Percentiles rank a stretch among this genome's conserved stretches.
Conservation (phyloP, 768 basidiomycete species). For the Pulveroboletus sp. region DNA sequence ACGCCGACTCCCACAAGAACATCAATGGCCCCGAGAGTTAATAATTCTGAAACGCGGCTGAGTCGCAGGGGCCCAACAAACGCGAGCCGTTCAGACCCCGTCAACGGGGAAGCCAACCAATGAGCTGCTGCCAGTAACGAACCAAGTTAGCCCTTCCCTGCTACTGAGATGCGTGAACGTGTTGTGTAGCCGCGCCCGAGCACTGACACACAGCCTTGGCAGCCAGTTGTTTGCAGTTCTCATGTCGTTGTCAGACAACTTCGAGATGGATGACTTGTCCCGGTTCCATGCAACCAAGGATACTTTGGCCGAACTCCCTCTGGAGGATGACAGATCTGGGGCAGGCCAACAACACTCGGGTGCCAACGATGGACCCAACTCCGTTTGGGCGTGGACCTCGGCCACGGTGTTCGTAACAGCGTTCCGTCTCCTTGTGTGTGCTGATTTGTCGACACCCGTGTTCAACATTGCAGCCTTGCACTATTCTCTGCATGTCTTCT, state of each 20-base stretch:
- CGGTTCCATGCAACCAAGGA: neutral
- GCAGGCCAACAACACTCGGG: conserved; percentile 1
- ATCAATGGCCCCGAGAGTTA: too few relatives aligned
- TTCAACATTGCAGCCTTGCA: conserved; percentile 27
- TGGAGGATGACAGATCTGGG: conserved; percentile 2
- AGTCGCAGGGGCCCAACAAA: too few relatives aligned
- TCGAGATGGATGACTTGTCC: conserved; percentile 33
- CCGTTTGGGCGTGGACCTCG: conserved; percentile 38
- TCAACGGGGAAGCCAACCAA: too few relatives aligned
- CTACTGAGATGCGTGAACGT: too few relatives aligned
- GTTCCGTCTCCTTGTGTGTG: neutral
- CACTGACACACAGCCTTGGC: neutral
- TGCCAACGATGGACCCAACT: conserved; percentile 23
- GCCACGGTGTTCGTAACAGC: conserved; percentile 26
- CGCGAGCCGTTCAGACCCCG: too few relatives aligned
- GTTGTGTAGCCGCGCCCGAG: too few relatives aligned
- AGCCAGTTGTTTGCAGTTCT: too few relatives aligned
- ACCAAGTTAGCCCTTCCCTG: too few relatives aligned
- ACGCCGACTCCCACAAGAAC: too few relatives aligned
- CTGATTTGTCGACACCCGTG: neutral
- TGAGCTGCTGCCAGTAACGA: too few relatives aligned
- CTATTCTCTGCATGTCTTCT: conserved; percentile 36
- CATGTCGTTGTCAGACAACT: conserved; percentile 24
- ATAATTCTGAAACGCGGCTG: too few relatives aligned
- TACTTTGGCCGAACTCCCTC: conserved; percentile 9